phyloP scores from a whole-genome alignment of 257 asterid genomes.

The Penstemon newberryi region DNA sequence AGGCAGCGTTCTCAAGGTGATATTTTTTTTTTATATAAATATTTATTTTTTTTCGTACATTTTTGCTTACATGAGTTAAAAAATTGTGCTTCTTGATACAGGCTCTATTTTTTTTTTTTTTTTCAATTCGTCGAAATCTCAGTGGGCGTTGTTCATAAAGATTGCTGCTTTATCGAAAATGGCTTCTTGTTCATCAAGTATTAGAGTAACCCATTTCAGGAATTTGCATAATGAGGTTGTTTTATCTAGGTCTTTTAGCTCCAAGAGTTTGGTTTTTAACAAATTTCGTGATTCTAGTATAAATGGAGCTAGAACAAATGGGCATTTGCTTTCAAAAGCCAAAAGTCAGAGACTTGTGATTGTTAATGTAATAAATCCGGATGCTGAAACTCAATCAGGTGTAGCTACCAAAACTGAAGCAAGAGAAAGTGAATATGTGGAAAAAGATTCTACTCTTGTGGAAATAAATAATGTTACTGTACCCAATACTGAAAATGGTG shows the following conservation, averaged over 20 bases:
- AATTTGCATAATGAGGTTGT: slow-evolving; percentile 41
- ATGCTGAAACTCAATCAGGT: slow-evolving; percentile 41
- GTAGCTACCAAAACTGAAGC: slow-evolving; percentile 34
- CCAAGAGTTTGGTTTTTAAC: slow-evolving; percentile 28
- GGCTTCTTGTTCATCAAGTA: slow-evolving; percentile 63
- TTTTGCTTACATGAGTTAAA: neutral
- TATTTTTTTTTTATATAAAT: neutral
- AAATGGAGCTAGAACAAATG: slow-evolving; percentile 29
- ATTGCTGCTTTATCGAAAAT: slow-evolving; percentile 26
- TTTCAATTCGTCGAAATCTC: slow-evolving; percentile 48
- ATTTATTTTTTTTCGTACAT: slow-evolving; percentile 9
- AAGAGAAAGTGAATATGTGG: slow-evolving; percentile 26
- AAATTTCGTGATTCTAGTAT: slow-evolving; percentile 25
- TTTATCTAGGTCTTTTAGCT: slow-evolving; percentile 29
- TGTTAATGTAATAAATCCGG: slow-evolving; percentile 45
- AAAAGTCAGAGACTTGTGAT: slow-evolving; percentile 41
- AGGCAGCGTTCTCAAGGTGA: slow-evolving; percentile 4
- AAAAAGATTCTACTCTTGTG: slow-evolving; percentile 33
- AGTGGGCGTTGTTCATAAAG: slow-evolving; percentile 3
- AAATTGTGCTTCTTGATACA: neutral
- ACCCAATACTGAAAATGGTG: slow-evolving; percentile 35
- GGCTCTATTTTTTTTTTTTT: neutral
- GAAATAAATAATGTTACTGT: slow-evolving; percentile 27
- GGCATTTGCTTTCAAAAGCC: slow-evolving; percentile 26
- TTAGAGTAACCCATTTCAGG: slow-evolving; percentile 43